Percentiles rank a stretch among this genome's conserved stretches.
phyloP scores from a whole-genome alignment of 345 rosid genomes.

The Cardamine occulta region DNA sequence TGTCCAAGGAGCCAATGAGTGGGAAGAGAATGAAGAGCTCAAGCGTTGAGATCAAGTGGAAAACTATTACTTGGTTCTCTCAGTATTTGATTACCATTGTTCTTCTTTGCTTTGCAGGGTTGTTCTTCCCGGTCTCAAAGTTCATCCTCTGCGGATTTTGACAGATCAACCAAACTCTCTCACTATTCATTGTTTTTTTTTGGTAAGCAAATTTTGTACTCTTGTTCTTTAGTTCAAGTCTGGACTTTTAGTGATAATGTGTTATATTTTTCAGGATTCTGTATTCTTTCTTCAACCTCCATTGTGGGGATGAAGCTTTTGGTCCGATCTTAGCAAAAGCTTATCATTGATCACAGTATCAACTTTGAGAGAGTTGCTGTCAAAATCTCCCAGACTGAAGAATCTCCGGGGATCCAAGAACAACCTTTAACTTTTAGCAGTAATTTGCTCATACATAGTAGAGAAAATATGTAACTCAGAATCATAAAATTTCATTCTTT shows the following conservation, averaged over 20 bases:
- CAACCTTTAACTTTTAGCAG: constrained; percentile 33
- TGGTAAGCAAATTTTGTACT: constrained; percentile 24
- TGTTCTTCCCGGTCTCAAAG: constrained; percentile 66
- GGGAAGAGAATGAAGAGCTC: constrained; percentile 94
- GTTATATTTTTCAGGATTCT: constrained; percentile 24
- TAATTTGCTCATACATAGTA: constrained; percentile 9
- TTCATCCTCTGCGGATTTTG: constrained; percentile 68
- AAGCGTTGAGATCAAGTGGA: constrained; percentile 95
- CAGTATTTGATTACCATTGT: constrained; percentile 62
- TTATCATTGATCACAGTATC: background rate
- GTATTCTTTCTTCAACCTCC: constrained; percentile 37
- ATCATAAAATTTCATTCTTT: constrained; percentile 24
- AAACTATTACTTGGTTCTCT: constrained; percentile 79
- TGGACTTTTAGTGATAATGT: constrained; percentile 9
- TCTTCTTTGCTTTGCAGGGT: constrained; percentile 72
- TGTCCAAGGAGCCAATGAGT: constrained; percentile 78
- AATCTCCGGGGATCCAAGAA: constrained; percentile 21
- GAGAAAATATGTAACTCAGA: constrained; percentile 23
- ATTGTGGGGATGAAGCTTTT: constrained; percentile 58
- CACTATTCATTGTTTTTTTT: background rate
- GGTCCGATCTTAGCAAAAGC: constrained; percentile 51
- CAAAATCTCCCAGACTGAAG: constrained; percentile 30
- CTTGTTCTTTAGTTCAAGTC: background rate
- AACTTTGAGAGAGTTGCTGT: constrained; percentile 22
- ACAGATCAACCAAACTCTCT: constrained; percentile 10